Base-by-base conservation (phyloP, 2,329 filamentous ascomycete genomes). In the Trichoderma atroviride region DNA sequence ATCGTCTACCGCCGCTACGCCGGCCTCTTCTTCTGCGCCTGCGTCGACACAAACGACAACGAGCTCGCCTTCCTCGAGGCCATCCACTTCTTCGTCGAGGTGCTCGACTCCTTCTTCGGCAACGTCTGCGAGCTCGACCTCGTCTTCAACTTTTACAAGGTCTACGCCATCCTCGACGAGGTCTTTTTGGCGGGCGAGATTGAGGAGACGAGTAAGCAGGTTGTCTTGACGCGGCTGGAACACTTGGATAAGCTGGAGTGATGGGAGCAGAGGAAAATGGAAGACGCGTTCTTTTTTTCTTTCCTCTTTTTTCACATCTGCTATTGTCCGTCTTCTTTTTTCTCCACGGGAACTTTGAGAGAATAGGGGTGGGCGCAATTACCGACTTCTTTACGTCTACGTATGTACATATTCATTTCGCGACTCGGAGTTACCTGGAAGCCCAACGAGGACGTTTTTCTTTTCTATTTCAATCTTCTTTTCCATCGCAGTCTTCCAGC, bases 1-100 rank as follows among this genome's bases (percentile, higher is more conserved):
- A 92, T 99, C 76, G 93, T 99, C 66, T 99, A 99, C 84, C 91
- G 96, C 56, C 92, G 96, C 72, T 99, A 99, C 82, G 96, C 96
- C 0, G 96, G 96, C 0, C 89, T 99, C 70, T 99, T 99, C 88
- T 99, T 99, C 85, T 99, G 96, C 85, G 96, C 94, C 66, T 98
- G 96, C 82, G 96, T 99, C 79, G 96, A 99, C 82, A 96, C 95
- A 63, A 98, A 97, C 81, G 96, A 99, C 82, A 99, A 98, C 82
- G 96, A 99, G 84, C 86, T 99, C 71, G 95, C 96, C 31, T 98
- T 94, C 78, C 87, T 99, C 70, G 96, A 99, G 83, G 96, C 94
- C 7, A 97, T 99, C 77, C 96, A 99, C 83, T 99, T 99, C 85
- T 99, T 99, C 78, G 96, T 99, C 75, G 96, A 99, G 84, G 96